A percentile compares a stretch with the other conserved stretches of the same genome.
Evolutionary conservation across 192 early-diverging fungal species (phyloP).

Genomic region (Coemansia sp.): DNA sequence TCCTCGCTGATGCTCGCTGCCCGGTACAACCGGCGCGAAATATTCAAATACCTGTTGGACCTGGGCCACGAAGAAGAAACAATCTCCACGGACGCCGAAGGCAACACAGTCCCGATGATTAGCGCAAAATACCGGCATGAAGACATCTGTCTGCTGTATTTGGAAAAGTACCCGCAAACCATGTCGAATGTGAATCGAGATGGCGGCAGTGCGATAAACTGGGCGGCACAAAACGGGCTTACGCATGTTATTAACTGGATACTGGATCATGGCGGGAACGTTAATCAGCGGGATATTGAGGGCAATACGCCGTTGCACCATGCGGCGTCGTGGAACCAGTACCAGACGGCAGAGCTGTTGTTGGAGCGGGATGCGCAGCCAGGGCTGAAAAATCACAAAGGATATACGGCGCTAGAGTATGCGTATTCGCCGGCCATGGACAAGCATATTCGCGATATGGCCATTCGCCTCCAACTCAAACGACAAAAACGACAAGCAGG

Average conservation of each 20-base stretch:
- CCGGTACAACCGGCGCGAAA: conserved; percentile 34
- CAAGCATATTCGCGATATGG: conserved; percentile 36
- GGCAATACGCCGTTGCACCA: conserved; percentile 52
- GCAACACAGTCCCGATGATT: conserved; percentile 50
- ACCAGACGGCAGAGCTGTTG: conserved; percentile 29
- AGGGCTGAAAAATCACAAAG: conserved; percentile 44
- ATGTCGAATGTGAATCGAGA: conserved; percentile 48
- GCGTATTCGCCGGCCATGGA: conserved; percentile 45
- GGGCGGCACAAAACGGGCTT: conserved; percentile 47
- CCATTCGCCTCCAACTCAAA: conserved; percentile 28
- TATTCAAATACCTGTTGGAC: conserved; percentile 37
- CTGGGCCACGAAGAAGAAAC: conserved; percentile 43
- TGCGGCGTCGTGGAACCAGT: conserved; percentile 50
- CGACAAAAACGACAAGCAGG: conserved; percentile 30
- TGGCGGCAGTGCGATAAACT: conserved; percentile 46
- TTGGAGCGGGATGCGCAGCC: conserved; percentile 43
- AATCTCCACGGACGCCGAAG: conserved; percentile 35
- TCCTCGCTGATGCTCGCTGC: conserved; percentile 52
- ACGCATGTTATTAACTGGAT: conserved; percentile 43
- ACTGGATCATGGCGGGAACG: conserved; percentile 46
- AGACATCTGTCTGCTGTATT: conserved; percentile 35
- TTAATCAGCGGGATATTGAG: conserved; percentile 50
- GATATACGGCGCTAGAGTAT: conserved; percentile 50
- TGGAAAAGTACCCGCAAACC: conserved; percentile 43
- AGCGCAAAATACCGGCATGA: conserved; percentile 48